phyloP scores from a whole-genome alignment of 352 stramenopile genomes.

The Globisporangium uncinulatum region DNA sequence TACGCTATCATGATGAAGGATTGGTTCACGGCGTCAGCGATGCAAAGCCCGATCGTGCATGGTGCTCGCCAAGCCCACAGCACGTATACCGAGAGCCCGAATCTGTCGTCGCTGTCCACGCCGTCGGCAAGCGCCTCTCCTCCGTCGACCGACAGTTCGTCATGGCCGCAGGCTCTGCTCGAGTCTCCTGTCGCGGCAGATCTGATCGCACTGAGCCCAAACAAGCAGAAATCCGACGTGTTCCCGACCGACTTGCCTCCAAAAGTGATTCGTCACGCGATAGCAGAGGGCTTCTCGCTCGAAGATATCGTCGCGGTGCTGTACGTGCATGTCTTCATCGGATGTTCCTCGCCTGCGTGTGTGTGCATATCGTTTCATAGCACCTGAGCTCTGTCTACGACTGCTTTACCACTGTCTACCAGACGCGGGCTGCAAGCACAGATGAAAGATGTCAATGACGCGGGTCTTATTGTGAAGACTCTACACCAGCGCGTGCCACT shows the following conservation, averaged over 20 bases:
- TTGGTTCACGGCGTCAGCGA: constrained; percentile 46
- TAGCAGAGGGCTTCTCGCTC: constrained; percentile 43
- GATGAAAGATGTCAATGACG: constrained; percentile 30
- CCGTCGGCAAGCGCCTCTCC: neutral
- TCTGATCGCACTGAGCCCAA: constrained; percentile 39
- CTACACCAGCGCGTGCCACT: constrained; percentile 39
- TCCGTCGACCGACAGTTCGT: constrained; percentile 9
- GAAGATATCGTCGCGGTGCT: constrained; percentile 49
- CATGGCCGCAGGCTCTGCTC: constrained; percentile 25
- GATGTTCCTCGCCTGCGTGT: neutral
- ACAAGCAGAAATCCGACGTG: constrained; percentile 35
- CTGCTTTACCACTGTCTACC: constrained; percentile 1
- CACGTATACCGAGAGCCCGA: constrained; percentile 14
- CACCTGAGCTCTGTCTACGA: neutral
- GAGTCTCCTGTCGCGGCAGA: constrained; percentile 38
- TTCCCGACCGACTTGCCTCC: constrained; percentile 48
- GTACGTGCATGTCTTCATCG: constrained; percentile 16
- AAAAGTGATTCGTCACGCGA: constrained; percentile 39
- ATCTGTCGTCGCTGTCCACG: neutral
- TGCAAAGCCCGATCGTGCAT: constrained; percentile 43
- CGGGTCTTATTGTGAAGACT: constrained; percentile 28
- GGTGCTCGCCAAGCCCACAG: constrained; percentile 23
- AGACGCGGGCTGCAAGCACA: constrained; percentile 54
- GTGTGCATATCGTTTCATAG: neutral
- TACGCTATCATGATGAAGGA: constrained; percentile 16